A percentile compares a stretch with the other conserved stretches of the same genome.
Evolutionary conservation across 352 stramenopile genomes (phyloP).

Genomic region (Hyaloperonospora brassicae): DNA sequence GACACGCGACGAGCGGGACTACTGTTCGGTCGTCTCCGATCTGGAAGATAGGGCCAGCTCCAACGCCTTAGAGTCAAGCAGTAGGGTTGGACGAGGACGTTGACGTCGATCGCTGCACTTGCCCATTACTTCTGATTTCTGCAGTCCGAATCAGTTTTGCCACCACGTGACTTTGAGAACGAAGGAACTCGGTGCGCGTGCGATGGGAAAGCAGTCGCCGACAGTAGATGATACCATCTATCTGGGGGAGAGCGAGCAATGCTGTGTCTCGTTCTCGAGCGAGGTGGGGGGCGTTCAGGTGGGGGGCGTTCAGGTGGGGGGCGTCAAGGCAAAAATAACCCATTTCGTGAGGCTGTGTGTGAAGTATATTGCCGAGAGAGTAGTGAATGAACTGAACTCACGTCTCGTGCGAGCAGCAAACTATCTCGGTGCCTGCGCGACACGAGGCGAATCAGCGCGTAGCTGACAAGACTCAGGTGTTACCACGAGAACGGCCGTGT

Average conservation of each 20-base stretch:
- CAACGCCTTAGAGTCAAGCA: slow-evolving; percentile 6
- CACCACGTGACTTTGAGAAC: slow-evolving; percentile 2
- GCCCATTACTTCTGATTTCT: slow-evolving; percentile 21
- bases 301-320: too few species aligned
- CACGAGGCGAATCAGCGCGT: slow-evolving; percentile 10
- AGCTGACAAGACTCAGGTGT: slow-evolving; percentile 18
- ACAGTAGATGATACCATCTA: slow-evolving; percentile 12
- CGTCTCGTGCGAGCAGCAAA: slow-evolving; percentile 3
- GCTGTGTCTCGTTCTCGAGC: too few species aligned
- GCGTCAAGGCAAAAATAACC: too few species aligned
- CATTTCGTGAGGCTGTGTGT: too few species aligned
- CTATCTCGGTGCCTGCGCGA: slow-evolving; percentile 6
- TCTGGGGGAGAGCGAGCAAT: slow-evolving; percentile 6
- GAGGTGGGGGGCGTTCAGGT: too few species aligned
- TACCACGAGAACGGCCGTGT: slow-evolving; percentile 11
- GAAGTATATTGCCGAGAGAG: too few species aligned
- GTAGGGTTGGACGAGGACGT: neutral
- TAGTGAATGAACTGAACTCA: slow-evolving; percentile 5
- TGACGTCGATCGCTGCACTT: neutral
- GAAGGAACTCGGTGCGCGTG: slow-evolving; percentile 13
- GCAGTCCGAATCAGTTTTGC: slow-evolving; percentile 20
- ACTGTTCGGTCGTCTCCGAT: neutral
- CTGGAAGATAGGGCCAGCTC: neutral
- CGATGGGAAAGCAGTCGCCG: slow-evolving; percentile 7
- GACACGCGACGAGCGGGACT: neutral